Evolutionary conservation across 2,329 filamentous ascomycete genomes (phyloP).

Genomic region (Calonectria henricotiae): DNA sequence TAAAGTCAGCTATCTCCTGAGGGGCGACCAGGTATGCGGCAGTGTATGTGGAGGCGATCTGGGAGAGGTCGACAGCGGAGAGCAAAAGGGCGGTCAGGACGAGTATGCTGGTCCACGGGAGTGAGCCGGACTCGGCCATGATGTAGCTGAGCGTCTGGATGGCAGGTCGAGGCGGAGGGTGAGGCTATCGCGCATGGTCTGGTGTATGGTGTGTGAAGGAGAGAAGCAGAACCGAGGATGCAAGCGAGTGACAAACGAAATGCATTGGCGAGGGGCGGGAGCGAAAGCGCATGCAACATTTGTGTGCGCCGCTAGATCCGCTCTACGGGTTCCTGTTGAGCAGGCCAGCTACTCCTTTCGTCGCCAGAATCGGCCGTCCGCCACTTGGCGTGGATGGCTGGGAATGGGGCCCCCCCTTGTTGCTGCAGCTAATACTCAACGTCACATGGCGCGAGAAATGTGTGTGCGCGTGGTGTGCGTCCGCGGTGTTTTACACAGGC

Average conservation of each 20-base stretch:
- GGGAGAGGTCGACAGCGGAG: constrained; percentile 69
- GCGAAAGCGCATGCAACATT: constrained; percentile 46
- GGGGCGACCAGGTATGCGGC: constrained; percentile 73
- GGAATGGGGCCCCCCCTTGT: constrained; percentile 45
- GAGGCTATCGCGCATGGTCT: constrained; percentile 54
- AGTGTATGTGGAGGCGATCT: constrained; percentile 69
- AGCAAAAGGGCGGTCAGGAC: constrained; percentile 73
- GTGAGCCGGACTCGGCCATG: constrained; percentile 69
- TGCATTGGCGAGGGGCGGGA: constrained; percentile 49
- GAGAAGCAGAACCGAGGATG: constrained; percentile 46
- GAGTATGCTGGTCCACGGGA: constrained; percentile 73
- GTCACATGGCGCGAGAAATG: constrained; percentile 48
- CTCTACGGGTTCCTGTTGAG: constrained; percentile 36
- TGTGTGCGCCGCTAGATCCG: constrained; percentile 48
- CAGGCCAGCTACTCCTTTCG: constrained; percentile 48
- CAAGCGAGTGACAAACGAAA: constrained; percentile 37
- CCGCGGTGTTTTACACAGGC: constrained; percentile 28
- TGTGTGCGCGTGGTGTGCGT: constrained; percentile 27
- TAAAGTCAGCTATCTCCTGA: constrained; percentile 71
- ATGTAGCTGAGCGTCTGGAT: constrained; percentile 54
- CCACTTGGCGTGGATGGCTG: constrained; percentile 53
- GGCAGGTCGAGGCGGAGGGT: constrained; percentile 49
- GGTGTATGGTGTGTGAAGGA: constrained; percentile 39
- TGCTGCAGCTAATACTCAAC: constrained; percentile 49
- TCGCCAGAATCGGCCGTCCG: constrained; percentile 43